Conservation (phyloP, 1,139 yeast genomes). For the Saccharomyces hybrid region DNA sequence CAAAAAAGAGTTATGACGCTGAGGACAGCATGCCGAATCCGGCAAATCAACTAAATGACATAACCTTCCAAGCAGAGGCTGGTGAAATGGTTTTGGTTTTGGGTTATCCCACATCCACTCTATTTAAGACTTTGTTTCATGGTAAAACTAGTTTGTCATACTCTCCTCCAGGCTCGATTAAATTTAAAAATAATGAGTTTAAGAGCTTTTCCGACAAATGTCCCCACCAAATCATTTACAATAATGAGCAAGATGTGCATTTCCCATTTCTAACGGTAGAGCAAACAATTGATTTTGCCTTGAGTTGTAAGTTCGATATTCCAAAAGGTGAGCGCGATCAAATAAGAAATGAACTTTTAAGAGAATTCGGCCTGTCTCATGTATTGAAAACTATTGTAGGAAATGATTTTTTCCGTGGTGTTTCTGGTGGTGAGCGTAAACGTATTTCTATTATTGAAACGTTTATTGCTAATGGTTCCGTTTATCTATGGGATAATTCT, state of each 20-base stretch:
- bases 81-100: slow-evolving; percentile 26
- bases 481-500: slow-evolving; percentile 51
- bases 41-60: slow-evolving; percentile 11
- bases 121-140: slow-evolving; percentile 19
- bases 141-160: slow-evolving; percentile 27
- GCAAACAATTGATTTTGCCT: slow-evolving; percentile 38
- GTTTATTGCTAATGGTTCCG: slow-evolving; percentile 39
- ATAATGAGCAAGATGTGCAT: slow-evolving; percentile 44
- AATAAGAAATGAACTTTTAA: slow-evolving; percentile 35
- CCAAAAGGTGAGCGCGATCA: slow-evolving; percentile 33
- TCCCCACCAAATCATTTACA: slow-evolving; percentile 38
- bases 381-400: slow-evolving; percentile 38
- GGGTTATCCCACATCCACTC: slow-evolving; percentile 24
- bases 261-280: slow-evolving; percentile 45
- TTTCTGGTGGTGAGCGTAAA: slow-evolving; percentile 42
- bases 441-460: slow-evolving; percentile 44
- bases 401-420: slow-evolving; percentile 38
- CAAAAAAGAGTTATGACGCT: slow-evolving; percentile 1
- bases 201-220: slow-evolving; percentile 15
- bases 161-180: slow-evolving; percentile 28
- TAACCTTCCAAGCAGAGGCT: slow-evolving; percentile 24
- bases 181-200: slow-evolving; percentile 24
- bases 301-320: slow-evolving; percentile 32
- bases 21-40: background rate
- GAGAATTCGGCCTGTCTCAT: slow-evolving; percentile 39